A percentile compares a stretch with the other conserved stretches of the same genome.
phyloP scores from a whole-genome alignment of 306 rosid genomes.

The Glycyrrhiza uralensis region DNA sequence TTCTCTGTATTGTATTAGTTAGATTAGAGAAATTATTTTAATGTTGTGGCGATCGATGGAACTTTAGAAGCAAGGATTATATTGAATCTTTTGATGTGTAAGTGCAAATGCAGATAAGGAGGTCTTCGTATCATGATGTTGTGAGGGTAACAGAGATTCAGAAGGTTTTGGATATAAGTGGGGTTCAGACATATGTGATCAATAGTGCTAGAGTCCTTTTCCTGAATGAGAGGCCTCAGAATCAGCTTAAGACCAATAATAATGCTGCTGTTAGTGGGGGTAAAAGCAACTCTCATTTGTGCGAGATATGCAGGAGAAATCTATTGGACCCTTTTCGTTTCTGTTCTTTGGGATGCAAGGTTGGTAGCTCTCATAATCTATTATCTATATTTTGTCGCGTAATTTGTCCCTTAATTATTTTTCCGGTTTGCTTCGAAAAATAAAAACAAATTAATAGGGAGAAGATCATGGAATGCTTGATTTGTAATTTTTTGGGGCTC shows the following conservation, averaged over 20 bases:
- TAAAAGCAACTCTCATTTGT: conserved; percentile 41
- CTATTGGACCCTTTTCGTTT: conserved; percentile 61
- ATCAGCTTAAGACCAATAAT: conserved; percentile 31
- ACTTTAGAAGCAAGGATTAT: no score
- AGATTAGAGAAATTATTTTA: neutral
- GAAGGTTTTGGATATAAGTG: conserved; percentile 50
- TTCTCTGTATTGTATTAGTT: neutral
- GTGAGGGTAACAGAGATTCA: conserved; percentile 65
- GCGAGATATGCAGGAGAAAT: conserved; percentile 56
- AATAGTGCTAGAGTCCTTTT: conserved; percentile 72
- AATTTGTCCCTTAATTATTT: neutral
- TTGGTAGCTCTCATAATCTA: conserved; percentile 12
- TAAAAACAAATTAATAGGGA: neutral
- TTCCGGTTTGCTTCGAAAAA: neutral
- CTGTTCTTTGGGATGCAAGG: conserved; percentile 84
- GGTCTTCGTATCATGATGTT: conserved; percentile 72
- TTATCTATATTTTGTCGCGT: no score
- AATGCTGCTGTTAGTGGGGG: neutral
- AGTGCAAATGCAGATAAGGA: conserved; percentile 62
- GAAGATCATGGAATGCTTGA: neutral
- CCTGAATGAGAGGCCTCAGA: conserved; percentile 68
- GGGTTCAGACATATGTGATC: conserved; percentile 70
- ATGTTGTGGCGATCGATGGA: no score
- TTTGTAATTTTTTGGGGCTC: neutral
- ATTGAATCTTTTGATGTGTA: conserved; percentile 6